Evolutionary conservation across 2,329 filamentous ascomycete genomes (phyloP).

Genomic region (Paecilomyces variotii): DNA sequence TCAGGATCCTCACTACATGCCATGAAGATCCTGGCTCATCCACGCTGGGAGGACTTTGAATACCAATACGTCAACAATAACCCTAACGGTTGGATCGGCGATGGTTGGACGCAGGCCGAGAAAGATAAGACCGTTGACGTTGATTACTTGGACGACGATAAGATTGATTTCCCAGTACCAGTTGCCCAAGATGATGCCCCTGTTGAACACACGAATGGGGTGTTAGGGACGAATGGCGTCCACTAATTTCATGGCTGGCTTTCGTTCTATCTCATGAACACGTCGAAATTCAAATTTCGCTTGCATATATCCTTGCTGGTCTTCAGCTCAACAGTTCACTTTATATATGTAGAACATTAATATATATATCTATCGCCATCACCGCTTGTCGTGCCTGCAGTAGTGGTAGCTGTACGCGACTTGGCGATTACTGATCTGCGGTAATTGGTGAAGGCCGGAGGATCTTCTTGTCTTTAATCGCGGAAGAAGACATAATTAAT

Average conservation of each 20-base stretch:
- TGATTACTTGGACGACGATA: constrained; percentile 28
- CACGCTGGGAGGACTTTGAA: constrained; percentile 32
- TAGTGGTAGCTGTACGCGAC: neutral
- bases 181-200: constrained; percentile 1
- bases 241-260: neutral
- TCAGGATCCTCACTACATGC: constrained; percentile 30
- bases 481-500: too few species aligned
- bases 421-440: neutral
- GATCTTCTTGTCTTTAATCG: too few species aligned
- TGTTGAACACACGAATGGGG: neutral
- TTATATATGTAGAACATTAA: neutral
- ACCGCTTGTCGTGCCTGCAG: neutral
- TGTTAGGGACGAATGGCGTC: neutral
- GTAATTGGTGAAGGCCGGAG: too few species aligned
- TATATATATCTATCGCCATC: neutral
- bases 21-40: constrained; percentile 24
- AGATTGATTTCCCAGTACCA: constrained; percentile 23
- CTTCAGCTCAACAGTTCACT: neutral
- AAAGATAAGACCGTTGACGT: constrained; percentile 23
- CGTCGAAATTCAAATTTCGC: neutral
- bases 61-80: constrained; percentile 30
- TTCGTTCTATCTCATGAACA: too few species aligned
- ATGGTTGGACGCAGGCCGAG: constrained; percentile 28
- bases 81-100: constrained; percentile 23
- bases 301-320: neutral